A percentile compares a stretch with the other conserved stretches of the same genome.
phyloP scores from a whole-genome alignment of 2,329 filamentous ascomycete genomes.

The Diplodia intermedia region DNA sequence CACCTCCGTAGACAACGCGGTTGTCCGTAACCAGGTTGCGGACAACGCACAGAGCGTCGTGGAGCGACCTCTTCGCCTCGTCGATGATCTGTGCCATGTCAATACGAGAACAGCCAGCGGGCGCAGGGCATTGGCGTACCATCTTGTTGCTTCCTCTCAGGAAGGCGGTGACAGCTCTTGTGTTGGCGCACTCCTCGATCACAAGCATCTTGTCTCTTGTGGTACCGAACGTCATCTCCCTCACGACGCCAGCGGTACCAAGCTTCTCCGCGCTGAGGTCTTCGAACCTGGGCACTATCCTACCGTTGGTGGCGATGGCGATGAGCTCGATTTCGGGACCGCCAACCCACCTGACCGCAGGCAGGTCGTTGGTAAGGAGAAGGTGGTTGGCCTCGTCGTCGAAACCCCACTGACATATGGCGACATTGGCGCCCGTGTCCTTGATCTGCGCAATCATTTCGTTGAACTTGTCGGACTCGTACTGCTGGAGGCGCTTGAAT shows the following conservation, averaged over 20 bases:
- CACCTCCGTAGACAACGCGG: constrained; percentile 95
- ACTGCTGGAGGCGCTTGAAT: constrained; percentile 96
- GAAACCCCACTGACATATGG: constrained; percentile 99
- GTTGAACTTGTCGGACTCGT: constrained; percentile 94
- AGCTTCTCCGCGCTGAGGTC: constrained; percentile 91
- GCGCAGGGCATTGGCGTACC: constrained; percentile 62
- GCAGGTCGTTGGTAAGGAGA: constrained; percentile 92
- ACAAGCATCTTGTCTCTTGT: constrained; percentile 99
- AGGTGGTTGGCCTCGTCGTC: constrained; percentile 99
- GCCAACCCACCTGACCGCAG: constrained; percentile 96
- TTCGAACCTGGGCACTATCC: constrained; percentile 97
- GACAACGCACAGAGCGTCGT: constrained; percentile 96
- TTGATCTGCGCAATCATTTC: constrained; percentile 99
- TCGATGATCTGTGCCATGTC: constrained; percentile 79
- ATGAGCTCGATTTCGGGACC: constrained; percentile 98
- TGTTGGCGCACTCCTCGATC: constrained; percentile 99
- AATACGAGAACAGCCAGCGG: not conserved
- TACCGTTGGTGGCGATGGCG: constrained; percentile 96
- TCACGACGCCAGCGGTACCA: constrained; percentile 84
- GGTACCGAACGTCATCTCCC: constrained; percentile 96
- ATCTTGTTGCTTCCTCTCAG: constrained; percentile 99
- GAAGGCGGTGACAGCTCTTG: constrained; percentile 93
- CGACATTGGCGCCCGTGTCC: constrained; percentile 93
- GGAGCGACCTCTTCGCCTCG: constrained; percentile 95
- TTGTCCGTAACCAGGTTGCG: constrained; percentile 96